Base-by-base conservation (phyloP, 148 eudicot species). In the Fagopyrum esculentum region DNA sequence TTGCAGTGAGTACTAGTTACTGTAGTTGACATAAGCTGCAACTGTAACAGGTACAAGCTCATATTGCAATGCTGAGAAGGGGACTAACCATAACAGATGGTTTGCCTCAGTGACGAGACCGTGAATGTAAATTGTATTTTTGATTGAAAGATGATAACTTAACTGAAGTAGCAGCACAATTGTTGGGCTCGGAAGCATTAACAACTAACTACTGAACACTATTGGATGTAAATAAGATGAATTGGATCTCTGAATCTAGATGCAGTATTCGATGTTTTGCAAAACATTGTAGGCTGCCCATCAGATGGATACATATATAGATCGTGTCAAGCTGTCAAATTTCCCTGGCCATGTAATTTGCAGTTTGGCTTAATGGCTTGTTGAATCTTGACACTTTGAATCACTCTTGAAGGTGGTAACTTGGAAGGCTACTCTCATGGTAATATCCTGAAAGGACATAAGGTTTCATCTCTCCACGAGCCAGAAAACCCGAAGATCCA, bases 21-120 rank as follows among this genome's bases (percentile, higher is more conserved):
- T 29, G 45, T 35, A 6, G 2, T 63, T 63, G 45, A 29, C n/a
- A 2, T 63, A 5, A 35, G 5, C 69, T 63, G 69, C 69, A 26
- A 22, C 66, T 60, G 1, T 60, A 63, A 63, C 45, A 63, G 69
- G 69, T 63, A 63, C 69, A 63, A 63, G 69, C 69, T 10, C 69
- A 63, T 63, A 63, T 63, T 63, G 69, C 69, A 30, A 63, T 63
- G 69, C 69, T 63, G 6, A 63, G 69, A 35, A 63, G 69, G 69
- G 69, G 69, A 63, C 29, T 63, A 63, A 63, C 16, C 69, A 63
- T 63, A 11, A 63, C 69, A 30, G 69, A 63, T 30, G 69, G 45
- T 45, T 63, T 63, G 69, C 69, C 69, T 6, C 69, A 60, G 66
- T 60, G 66, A 60, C 22, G 5, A 12, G 26, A 22, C 40, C 43